Evolutionary conservation across 352 stramenopile species (phyloP), one percentile per base, ranked within the genome.

Genomic region (Phytopythium litorale): DNA sequence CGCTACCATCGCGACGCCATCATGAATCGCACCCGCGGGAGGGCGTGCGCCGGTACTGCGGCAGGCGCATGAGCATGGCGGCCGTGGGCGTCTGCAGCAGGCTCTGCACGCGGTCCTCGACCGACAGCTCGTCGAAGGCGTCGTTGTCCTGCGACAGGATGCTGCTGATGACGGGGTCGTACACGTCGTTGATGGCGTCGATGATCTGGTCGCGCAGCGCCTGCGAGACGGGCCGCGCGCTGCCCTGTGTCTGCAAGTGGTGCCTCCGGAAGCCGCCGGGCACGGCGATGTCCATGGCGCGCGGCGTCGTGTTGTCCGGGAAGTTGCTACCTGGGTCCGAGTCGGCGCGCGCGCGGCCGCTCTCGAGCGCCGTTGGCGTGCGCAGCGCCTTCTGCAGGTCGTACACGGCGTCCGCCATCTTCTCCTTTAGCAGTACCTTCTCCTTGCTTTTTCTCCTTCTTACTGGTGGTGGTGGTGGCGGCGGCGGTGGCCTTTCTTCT

Each of bases 91-190:
- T 94, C 65, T 89, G 70, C 23, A 94, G 71, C 58, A 94, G 58
- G 59, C 74, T 94, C 45, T 78, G 60, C 12, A 72, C 81, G 12
- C 83, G 81, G 48, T 91, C 78, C 28, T 90, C 64, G 7, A 87
- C 76, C 35, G 73, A 75, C 65, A 94, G 79, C 59, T 89, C 78
- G 58, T 92, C 83, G 66, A 85, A 94, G 38, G 76, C 62, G 65
- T 94, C 85, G 65, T 91, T 91, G 71, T 92, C 84, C 54, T 94
- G 85, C 53, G 81, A 88, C 33, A 94, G 62, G 53, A 92, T 91
- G 62, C 67, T 91, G 56, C 79, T 80, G 57, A 94, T 94, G 59
- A 94, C 91, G 38, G 83, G 83, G 56, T 94, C 78, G 73, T 94
- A 94, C 55, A 92, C 83, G 54, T 69, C 79, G 55, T 81, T 75